A percentile compares a stretch with the other conserved stretches of the same genome.
phyloP scores from a whole-genome alignment of 805 yeast species.

The Starmerella apicola region DNA sequence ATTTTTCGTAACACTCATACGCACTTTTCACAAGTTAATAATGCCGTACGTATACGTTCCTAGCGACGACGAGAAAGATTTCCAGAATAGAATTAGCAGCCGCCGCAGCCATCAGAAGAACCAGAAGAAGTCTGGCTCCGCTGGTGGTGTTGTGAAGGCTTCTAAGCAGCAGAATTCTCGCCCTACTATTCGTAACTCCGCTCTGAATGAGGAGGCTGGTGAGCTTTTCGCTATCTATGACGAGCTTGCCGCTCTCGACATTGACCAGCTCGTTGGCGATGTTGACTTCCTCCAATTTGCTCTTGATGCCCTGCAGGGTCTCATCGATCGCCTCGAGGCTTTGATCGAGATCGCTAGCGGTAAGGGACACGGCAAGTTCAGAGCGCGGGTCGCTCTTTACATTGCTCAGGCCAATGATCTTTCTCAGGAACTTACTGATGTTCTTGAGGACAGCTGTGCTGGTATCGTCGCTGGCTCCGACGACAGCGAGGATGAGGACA shows the following conservation, averaged over 20 bases:
- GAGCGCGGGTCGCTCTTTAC: constrained; percentile 23
- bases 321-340: constrained; percentile 21
- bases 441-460: constrained; percentile 19
- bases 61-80: constrained; percentile 20
- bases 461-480: constrained; percentile 14
- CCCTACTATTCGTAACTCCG: constrained; percentile 11
- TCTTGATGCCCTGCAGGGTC: constrained; percentile 21
- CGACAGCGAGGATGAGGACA: constrained; percentile 10
- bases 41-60: constrained; percentile 26
- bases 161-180: constrained; percentile 2
- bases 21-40: constrained; percentile 2
- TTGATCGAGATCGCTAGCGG: constrained; percentile 19
- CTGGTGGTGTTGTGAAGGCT: constrained; percentile 12
- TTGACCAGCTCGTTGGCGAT: constrained; percentile 22
- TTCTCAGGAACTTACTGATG: constrained; percentile 19
- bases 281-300: constrained; percentile 19
- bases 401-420: constrained; percentile 20
- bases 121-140: not conserved
- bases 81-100: constrained; percentile 8
- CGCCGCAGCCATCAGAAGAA: constrained; percentile 8
- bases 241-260: constrained; percentile 21
- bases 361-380: constrained; percentile 20
- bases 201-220: constrained; percentile 21
- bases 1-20: not conserved
- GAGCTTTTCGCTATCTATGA: constrained; percentile 22